Conservation (phyloP, 345 rosid species). For the Heritiera littoralis region DNA sequence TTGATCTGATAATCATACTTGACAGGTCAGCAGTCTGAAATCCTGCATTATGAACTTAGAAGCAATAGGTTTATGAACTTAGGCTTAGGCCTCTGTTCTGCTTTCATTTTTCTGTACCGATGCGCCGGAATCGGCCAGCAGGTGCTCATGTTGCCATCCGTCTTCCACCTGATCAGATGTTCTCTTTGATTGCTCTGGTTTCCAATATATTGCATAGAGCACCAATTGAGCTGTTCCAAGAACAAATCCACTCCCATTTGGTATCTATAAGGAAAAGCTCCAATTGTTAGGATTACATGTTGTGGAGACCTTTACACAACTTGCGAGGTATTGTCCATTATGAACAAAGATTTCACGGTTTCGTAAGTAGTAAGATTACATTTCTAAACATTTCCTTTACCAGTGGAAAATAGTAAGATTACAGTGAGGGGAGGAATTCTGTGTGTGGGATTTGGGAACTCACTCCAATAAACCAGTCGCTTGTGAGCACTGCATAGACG, state of each 20-base stretch:
- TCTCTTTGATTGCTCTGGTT: conserved; percentile 31
- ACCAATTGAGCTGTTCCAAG: conserved; percentile 53
- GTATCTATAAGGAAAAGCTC: conserved; percentile 35
- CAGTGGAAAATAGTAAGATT: too few species aligned
- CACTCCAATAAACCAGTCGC: conserved; percentile 54
- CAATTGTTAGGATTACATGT: background rate
- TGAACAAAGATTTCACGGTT: too few species aligned
- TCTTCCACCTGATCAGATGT: conserved; percentile 19
- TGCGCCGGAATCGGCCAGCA: conserved; percentile 15
- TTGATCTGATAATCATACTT: background rate
- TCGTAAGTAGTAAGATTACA: too few species aligned
- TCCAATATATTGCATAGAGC: conserved; percentile 51
- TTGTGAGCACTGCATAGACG: conserved; percentile 45
- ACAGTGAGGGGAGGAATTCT: too few species aligned
- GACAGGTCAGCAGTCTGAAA: background rate
- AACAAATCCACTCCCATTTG: conserved; percentile 57
- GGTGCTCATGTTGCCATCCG: conserved; percentile 29
- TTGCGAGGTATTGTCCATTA: too few species aligned
- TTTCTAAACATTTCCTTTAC: too few species aligned
- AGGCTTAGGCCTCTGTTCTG: background rate
- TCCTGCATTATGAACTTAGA: background rate
- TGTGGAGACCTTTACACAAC: too few species aligned
- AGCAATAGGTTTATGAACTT: background rate
- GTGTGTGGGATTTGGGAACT: conserved; percentile 18
- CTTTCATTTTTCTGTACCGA: background rate